Percentiles rank a stretch among this genome's conserved stretches.
Conservation (phyloP, 2,329 filamentous ascomycete genomes). For the Byssothecium circinans region DNA sequence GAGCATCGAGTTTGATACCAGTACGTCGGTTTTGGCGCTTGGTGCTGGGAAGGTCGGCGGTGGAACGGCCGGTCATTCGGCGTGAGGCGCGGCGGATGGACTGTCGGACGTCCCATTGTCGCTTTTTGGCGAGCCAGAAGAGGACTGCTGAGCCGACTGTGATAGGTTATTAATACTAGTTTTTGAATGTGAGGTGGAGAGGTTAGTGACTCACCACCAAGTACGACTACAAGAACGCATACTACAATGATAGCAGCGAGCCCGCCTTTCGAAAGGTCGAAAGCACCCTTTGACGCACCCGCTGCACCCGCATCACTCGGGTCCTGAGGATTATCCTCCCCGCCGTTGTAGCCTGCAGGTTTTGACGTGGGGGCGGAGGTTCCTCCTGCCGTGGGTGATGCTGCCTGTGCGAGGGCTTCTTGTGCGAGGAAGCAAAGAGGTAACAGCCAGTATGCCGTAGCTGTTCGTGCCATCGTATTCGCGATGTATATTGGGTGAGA, state of each 20-base stretch:
- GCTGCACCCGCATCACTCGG: slow-evolving; percentile 61
- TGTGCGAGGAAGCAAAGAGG: slow-evolving; percentile 35
- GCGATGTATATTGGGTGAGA: slow-evolving; percentile 17
- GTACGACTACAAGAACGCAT: slow-evolving; percentile 59
- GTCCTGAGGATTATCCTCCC: slow-evolving; percentile 39
- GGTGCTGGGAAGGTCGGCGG: slow-evolving; percentile 25
- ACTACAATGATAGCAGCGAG: slow-evolving; percentile 77
- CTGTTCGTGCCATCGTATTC: slow-evolving; percentile 30
- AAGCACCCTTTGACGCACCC: slow-evolving; percentile 61
- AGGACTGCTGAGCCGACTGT: slow-evolving; percentile 66
- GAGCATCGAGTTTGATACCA: slow-evolving; percentile 39
- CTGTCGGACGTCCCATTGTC: slow-evolving; percentile 77
- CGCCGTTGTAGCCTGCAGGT: slow-evolving; percentile 39
- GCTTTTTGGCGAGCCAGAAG: slow-evolving; percentile 81
- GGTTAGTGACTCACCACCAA: slow-evolving; percentile 57
- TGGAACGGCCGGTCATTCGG: slow-evolving; percentile 47
- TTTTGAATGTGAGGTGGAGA: slow-evolving; percentile 8
- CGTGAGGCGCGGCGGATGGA: slow-evolving; percentile 67
- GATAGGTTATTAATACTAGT: slow-evolving; percentile 14
- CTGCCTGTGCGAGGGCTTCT: slow-evolving; percentile 13
- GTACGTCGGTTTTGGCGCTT: slow-evolving; percentile 40
- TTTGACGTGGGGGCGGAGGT: slow-evolving; percentile 20
- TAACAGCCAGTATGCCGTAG: slow-evolving; percentile 27
- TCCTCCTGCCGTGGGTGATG: slow-evolving; percentile 11
- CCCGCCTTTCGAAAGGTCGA: slow-evolving; percentile 67